phyloP scores from a whole-genome alignment of 352 stramenopile species.

The Phytophthora tentaculata region DNA sequence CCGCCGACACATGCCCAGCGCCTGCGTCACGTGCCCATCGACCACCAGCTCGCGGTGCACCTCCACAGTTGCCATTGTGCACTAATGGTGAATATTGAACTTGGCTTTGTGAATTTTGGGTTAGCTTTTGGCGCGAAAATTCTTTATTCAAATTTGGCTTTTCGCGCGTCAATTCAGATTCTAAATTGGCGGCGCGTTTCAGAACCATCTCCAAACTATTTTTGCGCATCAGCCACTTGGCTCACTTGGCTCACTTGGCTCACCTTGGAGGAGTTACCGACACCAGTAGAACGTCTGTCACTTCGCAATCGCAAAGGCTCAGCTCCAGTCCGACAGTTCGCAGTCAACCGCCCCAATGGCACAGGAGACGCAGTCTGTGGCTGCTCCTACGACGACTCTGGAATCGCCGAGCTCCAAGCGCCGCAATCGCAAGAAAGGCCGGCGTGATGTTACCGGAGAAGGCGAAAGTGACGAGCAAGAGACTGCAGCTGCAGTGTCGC shows the following conservation, averaged over 20 bases:
- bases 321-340: not conserved
- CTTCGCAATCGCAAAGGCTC: slow-evolving; percentile 26
- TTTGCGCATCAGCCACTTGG: slow-evolving; percentile 8
- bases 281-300: slow-evolving; percentile 18
- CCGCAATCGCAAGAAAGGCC: slow-evolving; percentile 33
- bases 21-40: slow-evolving; percentile 51
- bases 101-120: not conserved
- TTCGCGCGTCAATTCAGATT: slow-evolving; percentile 1
- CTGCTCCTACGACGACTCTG: not conserved
- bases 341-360: slow-evolving; percentile 20
- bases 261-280: slow-evolving; percentile 15
- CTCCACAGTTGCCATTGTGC: slow-evolving; percentile 29
- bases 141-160: slow-evolving; percentile 15
- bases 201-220: slow-evolving; percentile 32
- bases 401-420: slow-evolving; percentile 29
- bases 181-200: slow-evolving; percentile 9
- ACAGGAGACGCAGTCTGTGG: slow-evolving; percentile 28
- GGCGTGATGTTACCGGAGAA: not conserved
- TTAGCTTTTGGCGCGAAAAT: slow-evolving; percentile 1
- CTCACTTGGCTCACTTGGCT: slow-evolving; percentile 18
- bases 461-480: slow-evolving; percentile 13
- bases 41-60: slow-evolving; percentile 54
- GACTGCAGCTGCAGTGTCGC: slow-evolving; percentile 1
- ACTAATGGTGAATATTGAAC: not conserved
- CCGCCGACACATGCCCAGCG: slow-evolving; percentile 56